Base-by-base conservation (phyloP, 257 asterid species). In the Oldenlandia corymbosa region DNA sequence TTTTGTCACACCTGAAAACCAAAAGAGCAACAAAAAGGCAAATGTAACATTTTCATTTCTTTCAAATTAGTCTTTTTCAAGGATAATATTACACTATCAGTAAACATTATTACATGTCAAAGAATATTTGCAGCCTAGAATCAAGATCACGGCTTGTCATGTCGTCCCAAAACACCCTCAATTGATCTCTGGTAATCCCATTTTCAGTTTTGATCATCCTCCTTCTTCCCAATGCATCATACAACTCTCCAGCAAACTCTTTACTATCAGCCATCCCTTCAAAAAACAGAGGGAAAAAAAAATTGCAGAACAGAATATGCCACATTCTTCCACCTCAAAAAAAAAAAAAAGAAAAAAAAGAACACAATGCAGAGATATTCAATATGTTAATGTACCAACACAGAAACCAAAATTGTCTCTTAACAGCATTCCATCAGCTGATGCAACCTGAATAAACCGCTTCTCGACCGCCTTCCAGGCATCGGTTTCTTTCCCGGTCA, bases 1-100 rank as follows among this genome's bases (percentile, higher is more conserved):
- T 87, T 84, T 85, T 92, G 76, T 92, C 99, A 73, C 99, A 92
- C 99, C 97, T 92, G 73, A 45, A 75, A 69, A 41, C 99, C 97
- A 89, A 71, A 45, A 75, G 67, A 41, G 39, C 4, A 42, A 42
- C 9, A 10, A 28, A 51, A 58, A 21, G 4, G 37, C 41, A 7
- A 37, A 26, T 46, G 37, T 46, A 10, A 31, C 47, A 43, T 46
- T 24, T 5, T 34, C 30, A n/a, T 62, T 41, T 18, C 16, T 30
- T n/a, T 12, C 41, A 54, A 5, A 31, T 17, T 28, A 39, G 18
- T 53, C 1, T 11, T 43, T 5, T 9, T 43, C n/a, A 20, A 49
- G 55, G 41, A 42, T 41, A 2, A 23, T 17, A 6, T n/a, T n/a
- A n/a, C n/a, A n/a, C n/a, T n/a, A n/a, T n/a, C n/a, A 68, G n/a